Base-by-base conservation (phyloP, 345 rosid genomes). In the Gossypium australe region DNA sequence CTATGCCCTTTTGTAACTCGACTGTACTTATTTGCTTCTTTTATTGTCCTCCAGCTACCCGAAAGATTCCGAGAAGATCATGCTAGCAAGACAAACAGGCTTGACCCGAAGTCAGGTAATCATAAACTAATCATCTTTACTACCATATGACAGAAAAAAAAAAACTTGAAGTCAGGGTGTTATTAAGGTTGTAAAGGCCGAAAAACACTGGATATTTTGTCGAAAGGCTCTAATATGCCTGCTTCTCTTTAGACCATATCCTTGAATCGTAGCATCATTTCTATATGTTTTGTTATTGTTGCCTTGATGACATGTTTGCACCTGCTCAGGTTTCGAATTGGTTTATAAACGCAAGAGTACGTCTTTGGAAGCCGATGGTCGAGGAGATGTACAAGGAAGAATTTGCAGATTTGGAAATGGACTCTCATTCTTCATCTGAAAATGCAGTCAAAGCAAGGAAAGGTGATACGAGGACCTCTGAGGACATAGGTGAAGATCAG, bases 341-440 rank as follows among this genome's bases (percentile, higher is more conserved):
- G 99, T 95, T 95, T 80, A 95, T 95, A 66, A 95, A 95, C 76
- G 99, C 99, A 2, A 89, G 98, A 13, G 98, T 95, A 75, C 96
- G 99, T 57, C 97, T 95, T 2, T 95, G 98, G 99, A 95, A 95
- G 85, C 99, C 99, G 1, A 95, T 95, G 99, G 97, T 95, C 18
- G 98, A 93, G 80, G 99, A 95, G 77, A 95, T 95, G 98, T 93
- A 95, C 93, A 93, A 93, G 86, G 98, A 95, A 80, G 99, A 95
- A 79, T 84, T 80, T 68, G 92, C 89, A 34, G 97, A 91, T 47
- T 82, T 77, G 63, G 94, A 89, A 75, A 77, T 90, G 85, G 90
- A 83, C 79, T 87, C 93, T 17, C 89, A 82, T 78, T 89, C 92
- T 17, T 93, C 94, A 20, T 87, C 93, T 0, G 94, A 89, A 60